A percentile compares a stretch with the other conserved stretches of the same genome.
These are phyloP conservation scores for Talaromyces wortmannii DNA, from an alignment of 495 filamentous ascomycete species.

Conservation along the genomic window DNA sequence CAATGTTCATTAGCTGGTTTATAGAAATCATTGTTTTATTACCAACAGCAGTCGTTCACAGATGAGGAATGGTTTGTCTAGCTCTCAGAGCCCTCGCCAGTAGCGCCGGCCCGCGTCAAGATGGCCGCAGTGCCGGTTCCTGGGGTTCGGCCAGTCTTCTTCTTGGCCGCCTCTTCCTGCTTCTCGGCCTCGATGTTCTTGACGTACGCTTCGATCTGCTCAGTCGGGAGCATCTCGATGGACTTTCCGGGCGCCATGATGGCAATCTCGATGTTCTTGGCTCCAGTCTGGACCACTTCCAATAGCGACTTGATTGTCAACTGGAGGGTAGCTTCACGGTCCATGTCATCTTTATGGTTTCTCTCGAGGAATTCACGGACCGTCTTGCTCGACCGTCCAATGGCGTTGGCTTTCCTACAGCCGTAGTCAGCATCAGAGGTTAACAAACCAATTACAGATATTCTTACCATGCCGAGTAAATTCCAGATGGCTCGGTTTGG, in stretches of 20 bases:
- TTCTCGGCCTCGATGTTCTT: conserved; percentile 99
- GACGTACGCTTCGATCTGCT: conserved; percentile 92
- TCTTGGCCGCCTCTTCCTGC: conserved; percentile 94
- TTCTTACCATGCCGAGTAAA: conserved; percentile 91
- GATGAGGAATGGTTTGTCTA: neutral
- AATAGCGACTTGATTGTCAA: conserved; percentile 95
- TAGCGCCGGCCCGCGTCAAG: conserved; percentile 55
- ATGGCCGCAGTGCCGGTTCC: conserved; percentile 75
- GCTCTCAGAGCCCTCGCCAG: conserved; percentile 13
- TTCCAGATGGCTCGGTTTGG: conserved; percentile 96
- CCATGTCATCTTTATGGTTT: conserved; percentile 96
- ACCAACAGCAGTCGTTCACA: neutral
- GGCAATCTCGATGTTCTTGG: conserved; percentile 99
- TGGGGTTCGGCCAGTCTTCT: conserved; percentile 77
- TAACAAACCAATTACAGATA: conserved; percentile 6
- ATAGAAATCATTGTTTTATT: conserved; percentile 3
- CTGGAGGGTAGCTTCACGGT: conserved; percentile 92
- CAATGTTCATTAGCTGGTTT: conserved; percentile 1
- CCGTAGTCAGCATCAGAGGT: conserved; percentile 3
- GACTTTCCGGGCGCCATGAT: conserved; percentile 93
- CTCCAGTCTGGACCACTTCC: conserved; percentile 96
- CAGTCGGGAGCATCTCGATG: conserved; percentile 90
- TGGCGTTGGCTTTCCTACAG: conserved; percentile 95
- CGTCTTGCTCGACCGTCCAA: conserved; percentile 96
- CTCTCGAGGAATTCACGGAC: conserved; percentile 96